These are phyloP conservation scores for Raphanus hybrid DNA, from an alignment of 441 rosid genomes.

Conservation along the genomic window DNA sequence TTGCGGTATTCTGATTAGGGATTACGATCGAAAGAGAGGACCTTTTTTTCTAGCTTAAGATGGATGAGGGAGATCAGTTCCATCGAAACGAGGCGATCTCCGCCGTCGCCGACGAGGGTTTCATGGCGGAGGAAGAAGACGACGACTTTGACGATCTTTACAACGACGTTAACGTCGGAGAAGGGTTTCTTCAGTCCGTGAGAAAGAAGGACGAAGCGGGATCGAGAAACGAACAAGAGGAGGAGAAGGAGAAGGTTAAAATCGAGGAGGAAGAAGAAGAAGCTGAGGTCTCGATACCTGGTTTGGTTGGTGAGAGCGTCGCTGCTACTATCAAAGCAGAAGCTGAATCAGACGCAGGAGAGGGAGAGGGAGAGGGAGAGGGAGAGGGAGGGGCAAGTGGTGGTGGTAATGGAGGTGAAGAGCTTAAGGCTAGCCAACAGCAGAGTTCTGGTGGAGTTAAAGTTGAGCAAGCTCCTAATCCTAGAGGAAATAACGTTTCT, in stretches of 20 bases:
- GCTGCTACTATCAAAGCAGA: constrained; percentile 31
- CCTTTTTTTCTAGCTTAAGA: too few species aligned
- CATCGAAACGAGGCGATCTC: too few species aligned
- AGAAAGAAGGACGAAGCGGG: constrained; percentile 54
- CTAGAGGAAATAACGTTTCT: constrained; percentile 41
- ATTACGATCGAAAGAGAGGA: too few species aligned
- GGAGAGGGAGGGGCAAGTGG: constrained; percentile 35
- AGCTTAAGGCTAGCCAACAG: constrained; percentile 45
- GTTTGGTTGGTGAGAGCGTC: constrained; percentile 44
- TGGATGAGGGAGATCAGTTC: too few species aligned
- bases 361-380: background rate
- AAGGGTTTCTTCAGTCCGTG: constrained; percentile 71
- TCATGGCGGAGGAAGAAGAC: constrained; percentile 54
- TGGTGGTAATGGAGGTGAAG: constrained; percentile 44
- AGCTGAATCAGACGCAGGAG: constrained; percentile 26
- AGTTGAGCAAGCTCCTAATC: constrained; percentile 50
- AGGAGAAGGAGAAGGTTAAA: constrained; percentile 34
- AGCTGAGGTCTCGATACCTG: constrained; percentile 46
- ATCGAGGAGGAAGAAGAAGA: constrained; percentile 26
- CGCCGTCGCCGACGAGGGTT: too few species aligned
- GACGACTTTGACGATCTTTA: constrained; percentile 89
- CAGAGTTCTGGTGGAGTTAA: constrained; percentile 38
- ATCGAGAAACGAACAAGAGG: constrained; percentile 34
- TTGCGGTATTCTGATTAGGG: too few species aligned
- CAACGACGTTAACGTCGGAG: constrained; percentile 88